Evolutionary conservation across 805 yeast species (phyloP).

Genomic region (Candida multigemmis): DNA sequence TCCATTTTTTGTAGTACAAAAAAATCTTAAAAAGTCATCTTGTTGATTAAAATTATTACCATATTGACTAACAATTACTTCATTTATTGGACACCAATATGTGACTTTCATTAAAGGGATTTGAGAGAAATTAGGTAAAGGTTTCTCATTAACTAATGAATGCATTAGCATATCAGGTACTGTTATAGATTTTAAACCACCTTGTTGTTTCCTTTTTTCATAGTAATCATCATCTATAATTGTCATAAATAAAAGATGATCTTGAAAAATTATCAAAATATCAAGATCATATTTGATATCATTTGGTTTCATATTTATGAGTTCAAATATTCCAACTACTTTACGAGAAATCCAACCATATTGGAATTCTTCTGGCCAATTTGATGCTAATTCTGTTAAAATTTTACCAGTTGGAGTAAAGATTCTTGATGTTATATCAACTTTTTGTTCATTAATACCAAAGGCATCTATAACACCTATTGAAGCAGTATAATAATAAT

Average conservation of each 20-base stretch:
- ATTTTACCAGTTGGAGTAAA: slow-evolving; percentile 91
- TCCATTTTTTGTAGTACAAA: slow-evolving; percentile 14
- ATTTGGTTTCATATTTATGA: slow-evolving; percentile 15
- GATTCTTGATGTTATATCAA: slow-evolving; percentile 40
- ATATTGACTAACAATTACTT: slow-evolving; percentile 42
- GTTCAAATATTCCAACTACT: slow-evolving; percentile 65
- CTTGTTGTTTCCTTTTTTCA: slow-evolving; percentile 6
- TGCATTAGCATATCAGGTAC: slow-evolving; percentile 83
- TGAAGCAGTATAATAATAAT: slow-evolving; percentile 42
- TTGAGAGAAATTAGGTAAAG: slow-evolving; percentile 38
- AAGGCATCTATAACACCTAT: slow-evolving; percentile 71
- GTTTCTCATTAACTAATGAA: slow-evolving; percentile 77
- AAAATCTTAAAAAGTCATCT: slow-evolving; percentile 16
- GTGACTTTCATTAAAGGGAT: slow-evolving; percentile 65
- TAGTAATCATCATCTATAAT: slow-evolving; percentile 38
- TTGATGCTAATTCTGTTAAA: slow-evolving; percentile 70
- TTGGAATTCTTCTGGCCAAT: slow-evolving; percentile 83
- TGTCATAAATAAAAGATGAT: slow-evolving; percentile 58
- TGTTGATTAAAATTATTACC: slow-evolving; percentile 9
- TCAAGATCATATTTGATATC: slow-evolving; percentile 18
- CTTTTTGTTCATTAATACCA: slow-evolving; percentile 33
- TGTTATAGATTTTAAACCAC: slow-evolving; percentile 36
- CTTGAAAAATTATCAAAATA: slow-evolving; percentile 73
- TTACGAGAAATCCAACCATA: slow-evolving; percentile 84
- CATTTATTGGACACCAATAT: slow-evolving; percentile 56